Base-by-base conservation (phyloP, 169 alveolate genomes). In the Plasmodium gonderi region DNA sequence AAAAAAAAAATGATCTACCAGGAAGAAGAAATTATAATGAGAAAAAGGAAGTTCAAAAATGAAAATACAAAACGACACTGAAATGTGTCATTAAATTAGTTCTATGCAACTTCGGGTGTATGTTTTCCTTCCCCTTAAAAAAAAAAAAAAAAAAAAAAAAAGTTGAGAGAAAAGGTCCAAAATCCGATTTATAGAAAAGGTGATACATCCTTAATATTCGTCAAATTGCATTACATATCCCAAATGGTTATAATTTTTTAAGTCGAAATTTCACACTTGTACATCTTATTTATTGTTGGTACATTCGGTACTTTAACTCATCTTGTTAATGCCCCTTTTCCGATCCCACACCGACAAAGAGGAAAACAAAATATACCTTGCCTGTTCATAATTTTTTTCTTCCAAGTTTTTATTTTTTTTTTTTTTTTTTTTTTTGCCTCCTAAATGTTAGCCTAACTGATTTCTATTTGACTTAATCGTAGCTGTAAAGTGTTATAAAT, bases 351-450 rank as follows among this genome's bases (percentile, higher is more conserved):
- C 17, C 14, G 23, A n/a, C 5, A 64, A n/a, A 40, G 8, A 14
- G 60, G 83, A 17, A 2, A 17, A 17, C 8, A 29, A 54, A 76
- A 0, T 8, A 17, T 54, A 40, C 40, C 69, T n/a, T 76, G 31
- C 69, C 60, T 45, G 83, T 17, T 76, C 47, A 54, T 76, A 76
- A 76, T 40, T 75, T 75, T 76, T 76, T 76, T 76, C 33, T 45
- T 7, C 72, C 20, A 75, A n/a, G n/a, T 75, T 75, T 42, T 42
- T 49, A 23, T 31, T 8, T 17, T 69, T n/a, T n/a, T n/a, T n/a
- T n/a, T n/a, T n/a, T n/a, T n/a, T n/a, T n/a, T n/a, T n/a, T n/a
- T n/a, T n/a, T n/a, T n/a, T n/a, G n/a, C n/a, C n/a, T n/a, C n/a
- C n/a, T n/a, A n/a, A n/a, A n/a, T n/a, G n/a, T n/a, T n/a, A n/a